Conservation (phyloP, 345 rosid genomes). For the Eucalyptus tenuipes region DNA sequence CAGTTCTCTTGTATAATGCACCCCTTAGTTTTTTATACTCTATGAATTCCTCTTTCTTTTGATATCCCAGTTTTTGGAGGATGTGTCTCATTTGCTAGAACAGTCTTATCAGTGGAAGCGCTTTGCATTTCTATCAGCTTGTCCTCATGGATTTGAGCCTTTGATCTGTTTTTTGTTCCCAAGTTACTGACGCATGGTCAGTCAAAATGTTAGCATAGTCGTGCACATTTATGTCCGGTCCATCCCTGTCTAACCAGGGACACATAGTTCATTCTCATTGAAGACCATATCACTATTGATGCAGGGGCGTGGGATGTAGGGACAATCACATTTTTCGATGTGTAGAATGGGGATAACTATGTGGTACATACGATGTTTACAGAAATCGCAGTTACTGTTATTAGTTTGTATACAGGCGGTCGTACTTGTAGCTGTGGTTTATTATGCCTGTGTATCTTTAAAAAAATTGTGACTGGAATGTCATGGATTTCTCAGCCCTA, state of each 20-base stretch:
- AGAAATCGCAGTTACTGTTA: neutral
- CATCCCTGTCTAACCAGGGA: neutral
- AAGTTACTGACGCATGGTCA: neutral
- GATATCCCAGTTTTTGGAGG: neutral
- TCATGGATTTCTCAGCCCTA: neutral
- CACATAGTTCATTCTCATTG: neutral
- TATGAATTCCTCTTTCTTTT: neutral
- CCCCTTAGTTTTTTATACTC: neutral
- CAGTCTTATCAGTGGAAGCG: neutral
- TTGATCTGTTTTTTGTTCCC: neutral
- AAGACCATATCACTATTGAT: neutral
- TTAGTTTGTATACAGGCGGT: neutral
- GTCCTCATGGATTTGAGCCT: neutral
- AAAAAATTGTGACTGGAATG: neutral
- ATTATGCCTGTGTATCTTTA: neutral
- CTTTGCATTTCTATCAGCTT: neutral
- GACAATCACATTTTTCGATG: neutral
- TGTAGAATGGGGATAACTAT: neutral
- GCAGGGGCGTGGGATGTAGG: neutral
- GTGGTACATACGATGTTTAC: neutral
- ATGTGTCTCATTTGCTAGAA: neutral
- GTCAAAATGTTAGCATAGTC: neutral
- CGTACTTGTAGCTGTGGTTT: neutral
- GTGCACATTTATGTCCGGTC: neutral
- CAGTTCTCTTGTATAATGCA: neutral